Conservation (phyloP, 2,329 filamentous ascomycete species). For the Ophiostoma fasciatum region DNA sequence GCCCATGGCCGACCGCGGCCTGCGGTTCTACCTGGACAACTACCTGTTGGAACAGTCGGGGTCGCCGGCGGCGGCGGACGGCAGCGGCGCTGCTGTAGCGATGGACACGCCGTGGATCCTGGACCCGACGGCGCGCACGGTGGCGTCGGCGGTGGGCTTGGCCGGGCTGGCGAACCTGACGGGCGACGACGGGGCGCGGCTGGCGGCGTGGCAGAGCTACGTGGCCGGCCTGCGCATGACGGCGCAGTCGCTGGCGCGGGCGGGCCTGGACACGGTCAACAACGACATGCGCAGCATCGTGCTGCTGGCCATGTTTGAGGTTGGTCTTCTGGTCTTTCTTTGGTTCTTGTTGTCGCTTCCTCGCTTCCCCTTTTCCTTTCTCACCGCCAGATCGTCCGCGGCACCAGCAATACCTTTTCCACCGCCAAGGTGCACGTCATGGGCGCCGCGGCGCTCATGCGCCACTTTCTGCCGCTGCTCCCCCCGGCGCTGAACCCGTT, state of each 20-base stretch:
- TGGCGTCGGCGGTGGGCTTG: slow-evolving; percentile 42
- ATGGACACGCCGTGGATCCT: slow-evolving; percentile 19
- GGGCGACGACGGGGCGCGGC: slow-evolving; percentile 29
- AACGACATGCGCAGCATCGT: slow-evolving; percentile 38
- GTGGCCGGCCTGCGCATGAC: slow-evolving; percentile 35
- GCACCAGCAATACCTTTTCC: slow-evolving; percentile 29
- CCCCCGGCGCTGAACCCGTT: slow-evolving; percentile 28
- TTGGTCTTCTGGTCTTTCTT: slow-evolving; percentile 24
- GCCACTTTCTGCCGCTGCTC: slow-evolving; percentile 26
- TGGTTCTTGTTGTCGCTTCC: not conserved
- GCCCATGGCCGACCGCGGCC: slow-evolving; percentile 30
- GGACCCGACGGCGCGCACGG: slow-evolving; percentile 26
- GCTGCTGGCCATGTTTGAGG: slow-evolving; percentile 47
- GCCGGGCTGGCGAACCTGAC: slow-evolving; percentile 41
- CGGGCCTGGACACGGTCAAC: slow-evolving; percentile 21
- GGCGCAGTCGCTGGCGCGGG: slow-evolving; percentile 23
- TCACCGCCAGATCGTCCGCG: slow-evolving; percentile 27
- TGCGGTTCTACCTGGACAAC: slow-evolving; percentile 35
- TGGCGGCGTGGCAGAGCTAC: slow-evolving; percentile 37
- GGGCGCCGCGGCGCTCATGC: slow-evolving; percentile 44
- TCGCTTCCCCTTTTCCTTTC: not conserved
- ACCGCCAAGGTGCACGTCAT: slow-evolving; percentile 43
- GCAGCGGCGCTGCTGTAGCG: slow-evolving; percentile 21
- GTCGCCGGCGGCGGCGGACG: slow-evolving; percentile 21
- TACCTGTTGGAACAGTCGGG: slow-evolving; percentile 38